phyloP scores from a whole-genome alignment of 2,329 filamentous ascomycete genomes.

The Aspergillus persii region DNA sequence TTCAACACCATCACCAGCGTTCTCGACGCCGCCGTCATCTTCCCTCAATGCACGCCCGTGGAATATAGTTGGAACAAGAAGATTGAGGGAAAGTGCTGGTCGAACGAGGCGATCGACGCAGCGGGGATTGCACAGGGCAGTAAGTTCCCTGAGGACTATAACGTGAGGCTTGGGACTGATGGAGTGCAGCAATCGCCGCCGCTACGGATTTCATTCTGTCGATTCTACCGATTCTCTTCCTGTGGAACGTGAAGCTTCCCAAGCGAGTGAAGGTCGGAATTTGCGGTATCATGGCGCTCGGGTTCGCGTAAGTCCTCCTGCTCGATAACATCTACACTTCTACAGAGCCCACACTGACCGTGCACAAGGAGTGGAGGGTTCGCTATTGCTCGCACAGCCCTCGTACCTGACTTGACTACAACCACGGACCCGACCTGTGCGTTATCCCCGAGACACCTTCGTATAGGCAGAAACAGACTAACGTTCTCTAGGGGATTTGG shows the following conservation, averaged over 20 bases:
- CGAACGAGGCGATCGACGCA: neutral
- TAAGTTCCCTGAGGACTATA: neutral
- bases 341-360: neutral
- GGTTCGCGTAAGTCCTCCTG: conserved; percentile 1
- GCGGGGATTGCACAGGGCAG: conserved; percentile 3
- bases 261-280: conserved; percentile 5
- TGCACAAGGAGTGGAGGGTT: neutral
- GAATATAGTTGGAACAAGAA: conserved; percentile 1
- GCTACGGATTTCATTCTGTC: conserved; percentile 1
- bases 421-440: conserved; percentile 3
- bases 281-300: conserved; percentile 2
- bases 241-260: conserved; percentile 4
- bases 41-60: conserved; percentile 6
- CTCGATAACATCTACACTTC: neutral
- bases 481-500: conserved; percentile 3
- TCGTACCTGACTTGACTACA: neutral
- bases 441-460: neutral
- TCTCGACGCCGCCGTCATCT: conserved; percentile 9
- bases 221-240: conserved; percentile 1
- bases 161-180: neutral
- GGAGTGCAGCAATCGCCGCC: neutral
- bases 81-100: conserved; percentile 1
- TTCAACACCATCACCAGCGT: conserved; percentile 15
- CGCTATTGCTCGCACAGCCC: conserved; percentile 1
- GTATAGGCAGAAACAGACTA: neutral